These are phyloP conservation scores for Calocybe indica DNA, from an alignment of 768 basidiomycete genomes.

Conservation along the genomic window DNA sequence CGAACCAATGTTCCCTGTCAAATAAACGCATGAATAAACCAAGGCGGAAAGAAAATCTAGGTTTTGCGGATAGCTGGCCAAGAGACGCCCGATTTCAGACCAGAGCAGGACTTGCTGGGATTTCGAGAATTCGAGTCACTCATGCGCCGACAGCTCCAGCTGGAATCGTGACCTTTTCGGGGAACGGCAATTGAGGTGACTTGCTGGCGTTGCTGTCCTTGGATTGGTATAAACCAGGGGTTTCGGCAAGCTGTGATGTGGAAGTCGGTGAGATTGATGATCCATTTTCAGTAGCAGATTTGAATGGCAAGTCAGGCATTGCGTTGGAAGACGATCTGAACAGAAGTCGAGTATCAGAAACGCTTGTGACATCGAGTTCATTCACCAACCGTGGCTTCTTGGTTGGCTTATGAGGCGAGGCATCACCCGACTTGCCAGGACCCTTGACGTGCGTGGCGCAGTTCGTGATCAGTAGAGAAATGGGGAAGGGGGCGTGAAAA, in stretches of 20 bases:
- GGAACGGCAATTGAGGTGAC: conserved; percentile 54
- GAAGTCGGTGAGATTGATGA: conserved; percentile 24
- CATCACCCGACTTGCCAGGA: conserved; percentile 52
- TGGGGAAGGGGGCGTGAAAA: not conserved
- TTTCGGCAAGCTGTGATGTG: conserved; percentile 23
- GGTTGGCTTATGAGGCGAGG: conserved; percentile 68
- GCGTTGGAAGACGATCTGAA: conserved; percentile 40
- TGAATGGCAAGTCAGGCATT: conserved; percentile 28
- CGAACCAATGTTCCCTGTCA: conserved; percentile 15
- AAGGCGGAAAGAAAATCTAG: conserved; percentile 20
- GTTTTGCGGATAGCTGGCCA: conserved; percentile 9
- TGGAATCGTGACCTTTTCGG: conserved; percentile 53
- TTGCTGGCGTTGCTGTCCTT: conserved; percentile 47
- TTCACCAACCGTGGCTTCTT: conserved; percentile 74
- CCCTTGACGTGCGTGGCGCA: conserved; percentile 36
- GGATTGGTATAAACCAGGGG: conserved; percentile 30
- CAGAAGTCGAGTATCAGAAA: conserved; percentile 19
- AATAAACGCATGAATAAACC: conserved; percentile 38
- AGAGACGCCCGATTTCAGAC: conserved; percentile 6
- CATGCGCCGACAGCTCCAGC: conserved; percentile 37
- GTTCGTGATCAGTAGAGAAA: conserved; percentile 6
- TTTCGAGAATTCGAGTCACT: conserved; percentile 5
- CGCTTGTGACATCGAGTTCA: conserved; percentile 11
- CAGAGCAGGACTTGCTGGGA: not conserved
- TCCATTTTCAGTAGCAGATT: conserved; percentile 34